phyloP scores from a whole-genome alignment of 2,329 filamentous ascomycete genomes.

The Diplodia corticola region DNA sequence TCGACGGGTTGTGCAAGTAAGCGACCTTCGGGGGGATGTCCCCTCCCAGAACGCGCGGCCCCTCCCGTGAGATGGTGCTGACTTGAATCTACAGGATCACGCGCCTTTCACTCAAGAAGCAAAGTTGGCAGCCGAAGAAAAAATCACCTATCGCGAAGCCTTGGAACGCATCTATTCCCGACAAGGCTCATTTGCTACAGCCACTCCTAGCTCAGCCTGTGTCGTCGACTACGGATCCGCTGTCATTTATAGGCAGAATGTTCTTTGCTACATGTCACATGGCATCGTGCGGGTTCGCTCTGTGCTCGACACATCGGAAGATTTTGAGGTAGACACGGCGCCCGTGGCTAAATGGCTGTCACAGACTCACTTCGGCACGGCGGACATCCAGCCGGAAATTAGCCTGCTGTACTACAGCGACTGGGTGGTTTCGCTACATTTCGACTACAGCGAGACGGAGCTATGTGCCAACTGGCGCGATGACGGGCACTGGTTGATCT shows the following conservation, averaged over 20 bases:
- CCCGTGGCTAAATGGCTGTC: neutral
- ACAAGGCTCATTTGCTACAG: slow-evolving; percentile 59
- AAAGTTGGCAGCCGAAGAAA: slow-evolving; percentile 36
- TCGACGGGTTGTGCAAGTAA: slow-evolving; percentile 60
- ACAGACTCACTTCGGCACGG: neutral
- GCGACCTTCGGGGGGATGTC: slow-evolving; percentile 18
- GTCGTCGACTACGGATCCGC: slow-evolving; percentile 61
- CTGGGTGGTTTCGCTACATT: slow-evolving; percentile 34
- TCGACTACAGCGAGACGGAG: slow-evolving; percentile 16
- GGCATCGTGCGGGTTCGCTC: neutral
- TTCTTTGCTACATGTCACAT: slow-evolving; percentile 60
- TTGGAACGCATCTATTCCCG: slow-evolving; percentile 64
- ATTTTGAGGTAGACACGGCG: neutral
- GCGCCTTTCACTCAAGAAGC: slow-evolving; percentile 49
- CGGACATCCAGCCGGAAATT: slow-evolving; percentile 22
- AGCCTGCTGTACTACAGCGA: slow-evolving; percentile 39
- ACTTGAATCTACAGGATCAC: slow-evolving; percentile 37
- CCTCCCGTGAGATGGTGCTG: slow-evolving; percentile 23
- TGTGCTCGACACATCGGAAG: neutral
- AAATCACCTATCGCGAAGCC: slow-evolving; percentile 52
- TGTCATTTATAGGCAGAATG: slow-evolving; percentile 64
- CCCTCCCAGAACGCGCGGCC: neutral
- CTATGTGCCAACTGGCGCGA: neutral
- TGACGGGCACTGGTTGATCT: slow-evolving; percentile 1
- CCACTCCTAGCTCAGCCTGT: slow-evolving; percentile 62